Conservation (phyloP, 495 filamentous ascomycete species). For the Aspergillus funiculosus region DNA sequence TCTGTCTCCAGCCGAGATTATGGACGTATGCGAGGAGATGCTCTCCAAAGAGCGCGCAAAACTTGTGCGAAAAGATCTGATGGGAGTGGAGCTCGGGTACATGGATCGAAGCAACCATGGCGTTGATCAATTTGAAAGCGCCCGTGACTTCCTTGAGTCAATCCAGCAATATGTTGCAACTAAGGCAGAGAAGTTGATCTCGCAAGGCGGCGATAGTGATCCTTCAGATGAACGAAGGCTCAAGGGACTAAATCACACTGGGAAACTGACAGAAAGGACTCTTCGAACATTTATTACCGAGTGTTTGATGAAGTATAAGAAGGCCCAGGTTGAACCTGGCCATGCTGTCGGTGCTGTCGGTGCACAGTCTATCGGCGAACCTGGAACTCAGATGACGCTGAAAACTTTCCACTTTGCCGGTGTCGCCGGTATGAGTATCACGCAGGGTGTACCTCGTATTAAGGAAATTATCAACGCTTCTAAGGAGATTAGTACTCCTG, state of each 20-base stretch:
- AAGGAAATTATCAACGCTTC: conserved; percentile 99
- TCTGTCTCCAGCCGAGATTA: conserved; percentile 69
- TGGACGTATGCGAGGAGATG: conserved; percentile 54
- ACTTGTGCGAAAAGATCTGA: conserved; percentile 52
- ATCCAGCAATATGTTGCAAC: conserved; percentile 62
- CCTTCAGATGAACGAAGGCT: conserved; percentile 34
- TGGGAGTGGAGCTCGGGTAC: conserved; percentile 52
- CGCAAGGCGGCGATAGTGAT: conserved; percentile 36
- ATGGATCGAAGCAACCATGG: conserved; percentile 57
- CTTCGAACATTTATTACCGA: conserved; percentile 69
- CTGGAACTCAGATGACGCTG: conserved; percentile 97
- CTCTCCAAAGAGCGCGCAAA: conserved; percentile 60
- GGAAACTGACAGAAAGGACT: conserved; percentile 71
- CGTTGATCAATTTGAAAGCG: conserved; percentile 81
- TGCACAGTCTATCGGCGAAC: conserved; percentile 96
- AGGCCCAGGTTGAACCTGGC: conserved; percentile 83
- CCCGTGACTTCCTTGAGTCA: conserved; percentile 71
- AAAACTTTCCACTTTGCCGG: conserved; percentile 99
- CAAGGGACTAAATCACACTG: conserved; percentile 58
- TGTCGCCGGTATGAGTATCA: conserved; percentile 98
- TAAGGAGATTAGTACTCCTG: conserved; percentile 84
- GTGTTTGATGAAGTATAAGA: conserved; percentile 84
- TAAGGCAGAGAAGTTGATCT: conserved; percentile 50
- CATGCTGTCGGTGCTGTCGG: conserved; percentile 97
- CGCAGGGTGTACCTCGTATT: conserved; percentile 97